Evolutionary conservation across 176 grass and related monocot genomes (phyloP), one percentile per base, ranked within the genome.

Genomic region (Phoenix roebelenii): DNA sequence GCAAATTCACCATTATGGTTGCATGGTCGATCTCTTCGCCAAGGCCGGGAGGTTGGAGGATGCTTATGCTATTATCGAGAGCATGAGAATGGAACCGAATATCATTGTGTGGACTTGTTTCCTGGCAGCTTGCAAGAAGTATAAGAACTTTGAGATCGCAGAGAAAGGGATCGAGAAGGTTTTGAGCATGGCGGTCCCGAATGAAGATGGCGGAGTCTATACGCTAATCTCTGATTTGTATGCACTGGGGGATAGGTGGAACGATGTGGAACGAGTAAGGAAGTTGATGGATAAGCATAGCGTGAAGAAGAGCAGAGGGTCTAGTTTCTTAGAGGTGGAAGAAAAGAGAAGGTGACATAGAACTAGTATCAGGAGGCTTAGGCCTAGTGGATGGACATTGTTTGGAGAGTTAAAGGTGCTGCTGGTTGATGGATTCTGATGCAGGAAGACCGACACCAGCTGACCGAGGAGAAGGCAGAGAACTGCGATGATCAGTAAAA

Each of bases 1-100:
- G 2, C 69, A 17, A 57, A 72, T 89, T 74, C 56, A 84, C 17
- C 85, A 89, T 58, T 89, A 80, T 35, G 85, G 77, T 0, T 89
- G 85, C 80, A 80, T 89, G 70, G 80, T 84, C 67, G 77, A 84
- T 76, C 73, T 84, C 25, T 80, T 74, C 50, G 77, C 77, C n/a
- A 89, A 84, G 57, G 77, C 77, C 25, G 85, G 80, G 61, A 50
- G 57, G 17, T 55, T 89, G 53, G 74, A 89, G 65, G 85, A 74
- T 48, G 80, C 85, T 22, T 84, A 74, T 18, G 66, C 72, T 48
- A 72, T 84, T 55, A 80, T 89, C 35, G 73, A 84, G 78, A 77
- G 62, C 65, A 84, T 84, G 85, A 74, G 49, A 64, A 25, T 84
- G 16, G 73, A 89, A 66, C 80, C 77, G 22, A 89, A 89, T 76